phyloP scores from a whole-genome alignment of 768 basidiomycete species.

The Leccinum subgranulosum region DNA sequence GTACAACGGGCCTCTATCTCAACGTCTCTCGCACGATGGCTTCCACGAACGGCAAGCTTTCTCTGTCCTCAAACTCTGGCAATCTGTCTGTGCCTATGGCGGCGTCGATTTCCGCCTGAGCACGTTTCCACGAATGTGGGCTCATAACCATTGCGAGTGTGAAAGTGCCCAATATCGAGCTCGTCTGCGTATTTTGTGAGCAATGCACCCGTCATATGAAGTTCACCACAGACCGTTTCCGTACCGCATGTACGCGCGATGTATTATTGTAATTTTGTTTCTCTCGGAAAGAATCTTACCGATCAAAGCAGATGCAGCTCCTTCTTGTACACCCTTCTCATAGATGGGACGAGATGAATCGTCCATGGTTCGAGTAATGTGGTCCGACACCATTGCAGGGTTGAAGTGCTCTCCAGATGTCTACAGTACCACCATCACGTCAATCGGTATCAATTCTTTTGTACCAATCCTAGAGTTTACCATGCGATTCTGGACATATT shows the following conservation, averaged over 20 bases:
- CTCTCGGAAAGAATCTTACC: neutral
- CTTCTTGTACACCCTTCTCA: neutral
- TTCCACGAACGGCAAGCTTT: neutral
- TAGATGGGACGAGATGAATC: neutral
- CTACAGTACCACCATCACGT: neutral
- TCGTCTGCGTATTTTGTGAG: neutral
- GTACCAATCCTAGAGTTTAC: neutral
- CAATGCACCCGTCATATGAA: neutral
- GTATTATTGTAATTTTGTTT: neutral
- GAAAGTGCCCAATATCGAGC: neutral
- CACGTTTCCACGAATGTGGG: neutral
- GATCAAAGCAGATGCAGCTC: neutral
- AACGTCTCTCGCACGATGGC: neutral
- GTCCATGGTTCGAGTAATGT: neutral
- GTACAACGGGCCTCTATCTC: neutral
- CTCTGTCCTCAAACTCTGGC: neutral
- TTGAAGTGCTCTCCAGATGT: neutral
- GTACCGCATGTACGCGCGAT: neutral
- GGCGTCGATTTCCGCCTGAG: neutral
- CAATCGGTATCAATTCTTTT: neutral
- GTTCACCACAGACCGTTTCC: neutral
- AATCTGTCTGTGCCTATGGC: neutral
- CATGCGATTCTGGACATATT: neutral
- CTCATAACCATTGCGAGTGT: neutral
- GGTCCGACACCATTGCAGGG: neutral